Evolutionary conservation across 192 early-diverging fungal genomes (phyloP).

Genomic region (Podila clonocystis): DNA sequence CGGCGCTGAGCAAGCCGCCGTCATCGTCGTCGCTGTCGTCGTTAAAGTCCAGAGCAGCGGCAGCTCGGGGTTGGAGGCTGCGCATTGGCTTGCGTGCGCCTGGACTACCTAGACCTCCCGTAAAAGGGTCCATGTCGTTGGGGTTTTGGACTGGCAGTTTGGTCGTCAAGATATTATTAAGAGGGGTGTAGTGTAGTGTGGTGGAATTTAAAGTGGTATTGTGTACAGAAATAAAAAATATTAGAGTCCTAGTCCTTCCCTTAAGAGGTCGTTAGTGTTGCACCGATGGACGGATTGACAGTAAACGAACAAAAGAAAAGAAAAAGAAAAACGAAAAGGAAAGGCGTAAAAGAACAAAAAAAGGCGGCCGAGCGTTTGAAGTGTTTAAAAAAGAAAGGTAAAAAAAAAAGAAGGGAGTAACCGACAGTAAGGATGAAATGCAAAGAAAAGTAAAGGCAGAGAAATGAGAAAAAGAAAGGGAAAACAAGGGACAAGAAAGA

Average conservation of each 20-base stretch:
- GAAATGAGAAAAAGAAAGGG: background rate
- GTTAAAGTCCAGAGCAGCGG: conserved; percentile 28
- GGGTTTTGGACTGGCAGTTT: background rate
- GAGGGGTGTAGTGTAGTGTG: background rate
- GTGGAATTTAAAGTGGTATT: background rate
- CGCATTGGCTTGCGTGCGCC: background rate
- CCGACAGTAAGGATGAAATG: background rate
- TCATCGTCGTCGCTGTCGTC: conserved; percentile 24
- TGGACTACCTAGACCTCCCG: background rate
- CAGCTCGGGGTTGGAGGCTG: conserved; percentile 33
- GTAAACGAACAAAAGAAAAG: background rate
- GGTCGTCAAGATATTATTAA: background rate
- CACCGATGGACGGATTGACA: background rate
- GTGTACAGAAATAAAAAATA: background rate
- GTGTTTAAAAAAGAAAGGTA: background rate
- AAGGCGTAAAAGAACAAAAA: background rate
- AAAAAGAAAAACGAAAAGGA: background rate
- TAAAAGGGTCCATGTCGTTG: background rate
- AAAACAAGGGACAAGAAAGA: background rate
- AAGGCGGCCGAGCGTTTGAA: background rate
- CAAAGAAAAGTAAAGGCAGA: background rate
- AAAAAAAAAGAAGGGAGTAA: background rate
- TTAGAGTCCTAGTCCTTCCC: background rate
- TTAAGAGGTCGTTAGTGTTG: background rate
- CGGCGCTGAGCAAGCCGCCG: conserved; percentile 14